These are phyloP conservation scores for Eimeria maxima DNA, from an alignment of 169 alveolate species.

Conservation along the genomic window DNA sequence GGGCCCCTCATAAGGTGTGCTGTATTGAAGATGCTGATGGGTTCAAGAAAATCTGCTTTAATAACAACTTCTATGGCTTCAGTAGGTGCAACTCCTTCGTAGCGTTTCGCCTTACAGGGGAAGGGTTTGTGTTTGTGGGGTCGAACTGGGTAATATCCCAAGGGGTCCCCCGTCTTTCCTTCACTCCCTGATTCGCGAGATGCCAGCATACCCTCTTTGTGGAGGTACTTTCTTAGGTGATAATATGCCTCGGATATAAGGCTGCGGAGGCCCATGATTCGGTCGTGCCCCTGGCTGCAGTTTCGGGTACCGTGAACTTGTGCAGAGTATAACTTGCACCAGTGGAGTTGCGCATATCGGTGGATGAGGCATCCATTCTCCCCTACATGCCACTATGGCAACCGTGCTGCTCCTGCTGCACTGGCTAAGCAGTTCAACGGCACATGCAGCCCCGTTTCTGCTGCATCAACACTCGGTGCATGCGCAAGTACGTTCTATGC, in stretches of 20 bases:
- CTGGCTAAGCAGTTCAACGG: constrained; percentile 13
- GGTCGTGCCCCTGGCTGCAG: neutral
- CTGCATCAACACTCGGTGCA: neutral
- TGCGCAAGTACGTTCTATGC: neutral
- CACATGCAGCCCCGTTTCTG: neutral
- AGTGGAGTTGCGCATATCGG: neutral
- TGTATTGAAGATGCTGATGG: neutral
- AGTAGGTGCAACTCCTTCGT: neutral
- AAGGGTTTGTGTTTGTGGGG: neutral
- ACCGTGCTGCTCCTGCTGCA: constrained; percentile 66
- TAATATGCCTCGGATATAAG: neutral
- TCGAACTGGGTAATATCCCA: neutral
- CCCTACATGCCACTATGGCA: constrained; percentile 30
- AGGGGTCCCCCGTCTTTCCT: neutral
- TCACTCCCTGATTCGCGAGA: neutral
- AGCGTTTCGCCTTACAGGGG: neutral
- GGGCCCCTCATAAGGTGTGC: neutral
- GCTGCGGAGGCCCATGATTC: neutral
- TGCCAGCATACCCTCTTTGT: neutral
- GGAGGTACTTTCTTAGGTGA: neutral
- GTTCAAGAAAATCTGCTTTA: neutral
- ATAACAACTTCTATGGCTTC: neutral
- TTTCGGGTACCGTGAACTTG: neutral
- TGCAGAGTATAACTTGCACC: neutral
- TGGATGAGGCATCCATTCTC: neutral